Base-by-base conservation (phyloP, 2,329 filamentous ascomycete genomes). In the Biscogniauxia sp. region DNA sequence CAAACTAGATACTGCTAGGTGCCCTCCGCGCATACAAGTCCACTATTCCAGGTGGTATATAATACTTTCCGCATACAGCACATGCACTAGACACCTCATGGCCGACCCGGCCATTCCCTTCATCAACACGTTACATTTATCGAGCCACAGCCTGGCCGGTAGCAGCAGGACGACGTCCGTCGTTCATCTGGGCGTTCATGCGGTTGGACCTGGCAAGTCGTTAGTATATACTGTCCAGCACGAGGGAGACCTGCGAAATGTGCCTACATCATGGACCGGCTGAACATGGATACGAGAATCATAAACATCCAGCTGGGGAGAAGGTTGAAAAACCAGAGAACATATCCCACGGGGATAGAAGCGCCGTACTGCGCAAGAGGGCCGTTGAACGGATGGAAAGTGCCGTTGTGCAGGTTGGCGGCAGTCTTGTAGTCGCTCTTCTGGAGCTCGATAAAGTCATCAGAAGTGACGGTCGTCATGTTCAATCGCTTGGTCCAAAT, bases 241-340 rank as follows among this genome's bases (percentile, higher is more conserved):
- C 51, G n/a, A 28, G 13, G 37, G 19, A 53, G 45, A 20, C 57
- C 23, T 45, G 53, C n/a, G 23, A 17, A 5, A 19, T 61, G 25
- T n/a, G 82, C 89, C 84, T 79, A 92, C 91, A 93, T 92, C 76
- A 93, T 84, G 60, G 80, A 84, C 72, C 90, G 84, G 81, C 87
- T 92, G 65, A 89, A 71, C 73, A 93, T 87, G 57, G 88, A 91
- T 68, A 94, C 82, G 54, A 85, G 73, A 67, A 94, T 82, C 91
- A 94, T 93, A 72, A 92, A 87, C 58, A 86, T 77, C 91, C 91
- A 94, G 79, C 88, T 87, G 60, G 90, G 84, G 61, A 92, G 76
- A 54, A 89, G 77, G 69, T 83, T 81, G 70, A 90, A 86, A 66
- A 80, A 80, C 84, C 86, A 92, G 68, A 92, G 80, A 56, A 83